Conservation (phyloP, 106 monocot species). For the Alisma plantagoaquatica region DNA sequence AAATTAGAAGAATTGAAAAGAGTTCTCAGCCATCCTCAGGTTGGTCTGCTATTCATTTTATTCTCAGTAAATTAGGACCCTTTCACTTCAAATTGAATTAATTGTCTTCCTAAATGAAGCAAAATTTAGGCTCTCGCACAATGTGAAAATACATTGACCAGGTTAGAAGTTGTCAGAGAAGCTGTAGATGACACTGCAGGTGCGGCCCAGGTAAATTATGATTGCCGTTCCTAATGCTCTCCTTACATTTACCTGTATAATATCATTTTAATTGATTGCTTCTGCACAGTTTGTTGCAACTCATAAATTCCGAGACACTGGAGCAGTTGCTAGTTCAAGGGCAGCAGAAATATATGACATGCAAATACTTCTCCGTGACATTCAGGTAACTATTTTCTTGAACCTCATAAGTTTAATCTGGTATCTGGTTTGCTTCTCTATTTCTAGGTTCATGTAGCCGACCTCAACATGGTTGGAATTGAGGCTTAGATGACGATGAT, state of each 20-base stretch:
- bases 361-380: slow-evolving; percentile 68
- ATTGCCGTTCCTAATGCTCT: no score
- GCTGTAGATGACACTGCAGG: slow-evolving; percentile 91
- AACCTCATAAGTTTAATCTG: neutral
- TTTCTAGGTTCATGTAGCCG: no score
- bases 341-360: slow-evolving; percentile 80
- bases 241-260: no score
- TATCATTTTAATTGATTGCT: no score
- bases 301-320: slow-evolving; percentile 61
- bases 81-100: neutral
- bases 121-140: slow-evolving; percentile 91
- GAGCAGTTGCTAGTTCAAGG: slow-evolving; percentile 79
- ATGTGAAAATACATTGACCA: slow-evolving; percentile 78
- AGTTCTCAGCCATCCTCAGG: slow-evolving; percentile 96
- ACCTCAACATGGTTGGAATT: no score
- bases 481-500: no score
- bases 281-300: slow-evolving; percentile 58
- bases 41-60: slow-evolving; percentile 12
- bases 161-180: slow-evolving; percentile 73
- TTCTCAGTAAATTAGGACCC: neutral
- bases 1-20: slow-evolving; percentile 53
- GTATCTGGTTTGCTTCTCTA: neutral
- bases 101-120: neutral
- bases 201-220: slow-evolving; percentile 65
- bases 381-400: slow-evolving; percentile 85